Evolutionary conservation across 257 asterid genomes (phyloP), one percentile per base, ranked within the genome.

Genomic region (Solanum neorickii): DNA sequence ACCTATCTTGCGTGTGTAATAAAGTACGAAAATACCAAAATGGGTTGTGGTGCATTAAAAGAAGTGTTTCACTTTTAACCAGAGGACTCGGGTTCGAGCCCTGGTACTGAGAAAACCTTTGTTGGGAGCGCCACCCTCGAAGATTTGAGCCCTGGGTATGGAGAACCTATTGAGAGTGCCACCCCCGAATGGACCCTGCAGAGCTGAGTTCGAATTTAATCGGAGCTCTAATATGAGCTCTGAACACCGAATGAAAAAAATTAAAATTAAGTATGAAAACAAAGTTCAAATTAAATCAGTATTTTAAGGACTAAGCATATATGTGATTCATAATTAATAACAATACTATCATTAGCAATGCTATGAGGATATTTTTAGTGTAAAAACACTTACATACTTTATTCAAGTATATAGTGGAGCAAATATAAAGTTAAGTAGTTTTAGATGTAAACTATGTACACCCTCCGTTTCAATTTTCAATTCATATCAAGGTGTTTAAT

Each of bases 201-300:
- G 39, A 6, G 1, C 39, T 1, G 0, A 5, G 7, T 37, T 37
- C 2, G 2, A 37, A 37, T 37, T 37, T 37, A 37, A 0, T 37
- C 39, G 7, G 0, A 37, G 7, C 7, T 37, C 7, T 5, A 37
- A 1, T 37, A 0, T 37, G 39, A 6, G 1, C 0, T 35, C 1
- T 0, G 6, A 35, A 35, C 39, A 35, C 7, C 7, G 39, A 35
- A 35, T 35, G 1, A 5, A 35, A 35, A 35, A 35, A 33, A 33
- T 1, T 0, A 35, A 5, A 5, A 60, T 23, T 23, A 23, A 60
- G 14, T 60, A 60, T 60, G 69, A 13, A 60, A 60, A 60, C 69
- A 60, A 9, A 60, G 69, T 60, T 11, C 70, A n/a, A n/a, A 62
- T n/a, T n/a, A 10, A 60, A 0, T 23, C 69, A 3, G 46, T 16